Base-by-base conservation (phyloP, 495 filamentous ascomycete species). In the Diplogelasinospora grovesii region DNA sequence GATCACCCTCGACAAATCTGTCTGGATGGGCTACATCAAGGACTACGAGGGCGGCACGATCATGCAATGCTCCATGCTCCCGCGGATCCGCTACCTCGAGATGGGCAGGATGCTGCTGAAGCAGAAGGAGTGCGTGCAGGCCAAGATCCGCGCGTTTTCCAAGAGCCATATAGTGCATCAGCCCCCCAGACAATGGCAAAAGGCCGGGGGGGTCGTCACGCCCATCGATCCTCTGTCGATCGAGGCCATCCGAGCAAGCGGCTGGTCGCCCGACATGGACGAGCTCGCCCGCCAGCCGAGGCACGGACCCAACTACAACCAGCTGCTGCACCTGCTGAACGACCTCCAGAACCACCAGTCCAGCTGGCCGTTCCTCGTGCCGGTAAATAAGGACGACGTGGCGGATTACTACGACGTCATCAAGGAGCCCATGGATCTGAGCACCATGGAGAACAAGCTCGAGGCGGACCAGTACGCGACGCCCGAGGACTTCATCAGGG, bases 11-110 rank as follows among this genome's bases (percentile, higher is more conserved):
- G 86, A 89, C 30, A 83, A 79, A 54, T 77, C 82, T 6, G 81
- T 86, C 13, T 98, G 92, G 92, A 98, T 97, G 93, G 92, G 92
- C 21, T 98, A 96, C 57, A 98, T 98, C 61, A 98, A 98, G 63
- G 92, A 98, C 62, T 98, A 98, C 62, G 92, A 98, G 66, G 92
- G 92, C 21, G 92, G 92, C 29, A 98, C 92, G 0, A 95, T 98
- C 49, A 98, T 98, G 92, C 92, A 98, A 64, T 98, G 92, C 61
- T 84, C 83, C 32, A 97, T 98, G 92, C 74, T 98, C 20, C 92
- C 92, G 3, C 82, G 79, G 45, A 89, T 96, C 39, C 85, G 93
- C 38, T 98, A 97, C 61, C 79, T 98, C 1, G 92, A 98, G 63
- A 73, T 78, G 55, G 81, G 84, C n/a, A 83, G 89, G 41, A 95